These are phyloP conservation scores for Aspergillus mulundensis DNA, from an alignment of 495 filamentous ascomycete species.

Conservation along the genomic window DNA sequence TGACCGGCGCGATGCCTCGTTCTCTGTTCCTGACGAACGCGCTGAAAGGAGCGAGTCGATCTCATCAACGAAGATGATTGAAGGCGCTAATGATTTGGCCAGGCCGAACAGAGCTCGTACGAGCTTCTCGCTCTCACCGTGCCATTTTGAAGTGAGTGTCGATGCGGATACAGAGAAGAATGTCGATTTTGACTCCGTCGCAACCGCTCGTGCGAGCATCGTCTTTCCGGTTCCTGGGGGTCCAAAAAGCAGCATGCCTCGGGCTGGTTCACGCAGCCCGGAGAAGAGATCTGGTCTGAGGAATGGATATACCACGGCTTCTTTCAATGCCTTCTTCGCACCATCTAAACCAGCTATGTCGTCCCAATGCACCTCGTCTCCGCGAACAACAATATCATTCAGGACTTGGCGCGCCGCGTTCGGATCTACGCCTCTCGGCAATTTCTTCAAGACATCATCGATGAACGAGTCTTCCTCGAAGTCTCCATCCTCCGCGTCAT, in stretches of 20 bases:
- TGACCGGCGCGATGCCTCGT: slow-evolving; percentile 89
- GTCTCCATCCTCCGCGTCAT: slow-evolving; percentile 26
- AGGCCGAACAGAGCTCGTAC: slow-evolving; percentile 89
- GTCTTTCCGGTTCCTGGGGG: slow-evolving; percentile 97
- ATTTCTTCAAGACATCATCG: slow-evolving; percentile 62
- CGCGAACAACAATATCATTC: slow-evolving; percentile 92
- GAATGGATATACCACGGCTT: slow-evolving; percentile 97
- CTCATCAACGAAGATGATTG: slow-evolving; percentile 98
- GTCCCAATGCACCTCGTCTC: slow-evolving; percentile 92
- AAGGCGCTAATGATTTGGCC: slow-evolving; percentile 85
- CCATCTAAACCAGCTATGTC: slow-evolving; percentile 89
- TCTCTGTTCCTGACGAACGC: slow-evolving; percentile 76
- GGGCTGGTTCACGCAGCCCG: slow-evolving; percentile 87
- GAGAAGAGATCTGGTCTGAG: slow-evolving; percentile 93
- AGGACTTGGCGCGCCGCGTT: slow-evolving; percentile 83
- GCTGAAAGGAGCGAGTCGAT: slow-evolving; percentile 93
- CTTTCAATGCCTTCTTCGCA: slow-evolving; percentile 89
- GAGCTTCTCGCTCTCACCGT: slow-evolving; percentile 95
- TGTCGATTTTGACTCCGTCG: slow-evolving; percentile 89
- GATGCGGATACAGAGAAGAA: slow-evolving; percentile 97
- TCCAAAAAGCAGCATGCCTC: slow-evolving; percentile 95
- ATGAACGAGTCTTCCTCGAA: slow-evolving; percentile 45
- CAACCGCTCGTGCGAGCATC: slow-evolving; percentile 93
- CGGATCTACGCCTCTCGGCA: slow-evolving; percentile 77
- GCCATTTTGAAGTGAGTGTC: slow-evolving; percentile 91